Evolutionary conservation across 2,329 filamentous ascomycete genomes (phyloP), one percentile per base, ranked within the genome.

Genomic region (Fusarium albosuccineum): DNA sequence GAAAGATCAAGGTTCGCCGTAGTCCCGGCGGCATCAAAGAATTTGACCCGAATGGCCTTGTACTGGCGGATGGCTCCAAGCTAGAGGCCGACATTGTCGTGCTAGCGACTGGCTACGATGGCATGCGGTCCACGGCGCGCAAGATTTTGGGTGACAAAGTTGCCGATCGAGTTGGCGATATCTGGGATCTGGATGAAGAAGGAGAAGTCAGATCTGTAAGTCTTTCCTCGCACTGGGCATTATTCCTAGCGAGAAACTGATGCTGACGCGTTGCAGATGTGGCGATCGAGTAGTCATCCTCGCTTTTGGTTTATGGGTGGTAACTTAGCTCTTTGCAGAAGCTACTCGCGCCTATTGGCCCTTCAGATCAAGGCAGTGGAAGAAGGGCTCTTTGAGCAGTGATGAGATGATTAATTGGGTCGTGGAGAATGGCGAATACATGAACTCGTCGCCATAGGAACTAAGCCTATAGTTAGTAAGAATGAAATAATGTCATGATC

Each of bases 21-120:
- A 67, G 70, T 39, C 60, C 69, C 13, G 75, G 71, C 3, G 75
- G 74, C 3, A 76, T 82, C 45, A 64, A 68, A 36, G 66, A 71
- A 2, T 77, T 83, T 39, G 66, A 67, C 2, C 58, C 68, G 2
- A 58, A 72, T 4, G 73, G 70, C 1, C 9, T 76, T 1, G 41
- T 64, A 0, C 67, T 76, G 6, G 74, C 71, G 0, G 79, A 82
- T 59, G 81, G 79, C 0, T 70, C 71, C 1, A 71, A 75, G 50
- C 37, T 82, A 6, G 75, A 78, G 2, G 79, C 79, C 1, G 81
- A 83, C 57, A 72, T 80, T 6, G 75, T 83, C 0, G 80, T 83
- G 4, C 60, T 82, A 9, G 81, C 81, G 0, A 83, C 81, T 0
- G 81, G 82, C 0, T 83, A 76, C 60, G 74, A 80, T 7, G 79